Percentiles rank a stretch among this genome's conserved stretches.
These are phyloP conservation scores for Alisma plantagoaquatica DNA, from an alignment of 106 monocot species.

Conservation along the genomic window DNA sequence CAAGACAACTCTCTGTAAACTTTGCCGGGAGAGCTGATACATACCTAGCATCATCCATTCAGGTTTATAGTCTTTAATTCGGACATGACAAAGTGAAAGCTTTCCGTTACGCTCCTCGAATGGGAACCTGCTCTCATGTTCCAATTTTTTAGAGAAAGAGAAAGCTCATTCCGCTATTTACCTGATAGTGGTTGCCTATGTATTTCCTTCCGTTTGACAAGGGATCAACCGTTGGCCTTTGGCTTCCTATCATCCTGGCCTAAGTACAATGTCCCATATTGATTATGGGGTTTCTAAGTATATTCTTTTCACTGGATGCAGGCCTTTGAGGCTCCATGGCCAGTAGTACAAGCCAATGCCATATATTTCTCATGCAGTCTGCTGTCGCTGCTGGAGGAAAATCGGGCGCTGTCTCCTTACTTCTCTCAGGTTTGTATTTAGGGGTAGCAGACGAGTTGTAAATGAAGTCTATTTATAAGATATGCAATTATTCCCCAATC, in stretches of 20 bases:
- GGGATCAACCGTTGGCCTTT: too few species aligned
- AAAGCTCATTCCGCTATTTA: too few species aligned
- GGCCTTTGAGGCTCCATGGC: conserved; percentile 97
- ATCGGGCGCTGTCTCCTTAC: conserved; percentile 53
- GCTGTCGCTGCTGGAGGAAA: conserved; percentile 62
- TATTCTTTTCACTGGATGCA: conserved; percentile 12
- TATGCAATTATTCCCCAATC: too few species aligned
- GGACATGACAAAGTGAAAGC: neutral
- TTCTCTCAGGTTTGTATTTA: conserved; percentile 48
- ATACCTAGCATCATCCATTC: conserved; percentile 66
- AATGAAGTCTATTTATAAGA: too few species aligned
- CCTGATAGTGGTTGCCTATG: too few species aligned
- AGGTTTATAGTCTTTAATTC: conserved; percentile 30
- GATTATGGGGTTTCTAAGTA: too few species aligned
- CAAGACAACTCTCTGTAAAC: conserved; percentile 53
- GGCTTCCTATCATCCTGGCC: too few species aligned
- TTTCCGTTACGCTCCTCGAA: too few species aligned
- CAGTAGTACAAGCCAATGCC: conserved; percentile 87
- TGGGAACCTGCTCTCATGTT: too few species aligned
- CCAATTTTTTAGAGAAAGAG: too few species aligned
- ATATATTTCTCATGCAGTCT: conserved; percentile 84
- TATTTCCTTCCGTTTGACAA: too few species aligned
- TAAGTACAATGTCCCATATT: conserved; percentile 1
- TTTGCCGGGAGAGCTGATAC: conserved; percentile 47
- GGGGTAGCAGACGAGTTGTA: too few species aligned